Base-by-base conservation (phyloP, 192 early-diverging fungal species). In the Dimargaris xerosporica region DNA sequence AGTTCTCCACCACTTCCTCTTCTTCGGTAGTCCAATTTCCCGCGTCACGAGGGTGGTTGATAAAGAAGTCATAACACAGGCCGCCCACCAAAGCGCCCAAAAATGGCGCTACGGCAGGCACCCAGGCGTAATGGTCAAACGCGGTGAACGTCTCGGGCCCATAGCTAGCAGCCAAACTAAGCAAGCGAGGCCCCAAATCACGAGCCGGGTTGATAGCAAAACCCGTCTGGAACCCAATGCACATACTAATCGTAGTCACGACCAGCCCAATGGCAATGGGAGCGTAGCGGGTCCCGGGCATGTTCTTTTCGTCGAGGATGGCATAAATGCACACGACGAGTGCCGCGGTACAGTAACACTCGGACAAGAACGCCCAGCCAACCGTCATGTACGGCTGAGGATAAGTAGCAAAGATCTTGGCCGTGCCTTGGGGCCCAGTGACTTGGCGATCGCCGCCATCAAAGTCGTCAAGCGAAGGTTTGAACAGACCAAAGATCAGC, bases 131-230 rank as follows among this genome's bases (percentile, higher is more conserved):
- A 74, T 81, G 79, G 58, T 78, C 67, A 66, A 72, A 71, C 9
- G 69, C 74, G 21, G 80, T 73, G 69, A 90, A 90, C 29, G 80
- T 80, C 28, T 74, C 73, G 30, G 64, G 50, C 39, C 88, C 85
- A 71, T 83, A 90, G 16, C 82, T 80, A 47, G 78, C 75, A 62
- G 81, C 67, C 30, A 77, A 70, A 31, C 83, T 79, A 67, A 88
- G 87, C n/a, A 84, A 66, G 45, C 88, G 83, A 13, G 86, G 86
- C 30, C 85, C 88, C 68, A 88, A 74, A 71, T 90, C 88, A 73
- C 88, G 79, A 7, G 88, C 88, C 52, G 83, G 84, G 66, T 90
- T 90, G 55, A 90, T 74, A 44, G 80, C 81, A 50, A 80, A 84
- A 44, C 82, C 81, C 25, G 83, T 85, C 69, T 79, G 74, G 66